Evolutionary conservation across 768 basidiomycete genomes (phyloP).

Genomic region (Clitopilus passeckerianus): DNA sequence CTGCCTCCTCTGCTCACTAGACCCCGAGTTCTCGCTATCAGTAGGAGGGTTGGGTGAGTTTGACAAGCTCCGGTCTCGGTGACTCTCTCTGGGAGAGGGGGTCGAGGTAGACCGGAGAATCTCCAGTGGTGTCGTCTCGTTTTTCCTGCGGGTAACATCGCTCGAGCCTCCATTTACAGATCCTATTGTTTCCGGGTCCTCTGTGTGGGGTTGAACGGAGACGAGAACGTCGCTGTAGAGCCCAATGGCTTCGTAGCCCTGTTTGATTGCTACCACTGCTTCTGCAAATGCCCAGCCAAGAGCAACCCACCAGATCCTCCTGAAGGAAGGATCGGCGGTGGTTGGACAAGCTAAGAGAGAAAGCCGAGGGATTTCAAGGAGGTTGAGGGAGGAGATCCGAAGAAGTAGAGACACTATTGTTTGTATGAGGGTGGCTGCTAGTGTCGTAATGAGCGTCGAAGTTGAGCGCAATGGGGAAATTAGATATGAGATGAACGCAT

Average conservation of each 20-base stretch:
- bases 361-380: slow-evolving; percentile 46
- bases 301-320: slow-evolving; percentile 72
- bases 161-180: not conserved
- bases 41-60: not conserved
- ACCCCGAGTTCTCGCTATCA: not conserved
- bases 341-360: slow-evolving; percentile 38
- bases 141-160: not conserved
- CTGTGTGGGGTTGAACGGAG: slow-evolving; percentile 14
- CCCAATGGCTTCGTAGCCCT: slow-evolving; percentile 65
- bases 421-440: slow-evolving; percentile 37
- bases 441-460: slow-evolving; percentile 24
- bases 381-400: slow-evolving; percentile 48
- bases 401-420: slow-evolving; percentile 47
- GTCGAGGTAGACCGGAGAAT: not conserved
- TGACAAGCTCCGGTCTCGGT: not conserved
- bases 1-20: not conserved
- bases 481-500: slow-evolving; percentile 25
- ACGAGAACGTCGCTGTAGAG: slow-evolving; percentile 71
- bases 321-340: slow-evolving; percentile 55
- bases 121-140: not conserved
- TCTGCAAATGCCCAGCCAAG: slow-evolving; percentile 74
- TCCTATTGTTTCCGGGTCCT: not conserved
- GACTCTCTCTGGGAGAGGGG: not conserved
- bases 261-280: slow-evolving; percentile 55
- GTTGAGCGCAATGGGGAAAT: slow-evolving; percentile 22